Evolutionary conservation across 2,329 filamentous ascomycete genomes (phyloP).

Genomic region (Aspergillus udagawae): DNA sequence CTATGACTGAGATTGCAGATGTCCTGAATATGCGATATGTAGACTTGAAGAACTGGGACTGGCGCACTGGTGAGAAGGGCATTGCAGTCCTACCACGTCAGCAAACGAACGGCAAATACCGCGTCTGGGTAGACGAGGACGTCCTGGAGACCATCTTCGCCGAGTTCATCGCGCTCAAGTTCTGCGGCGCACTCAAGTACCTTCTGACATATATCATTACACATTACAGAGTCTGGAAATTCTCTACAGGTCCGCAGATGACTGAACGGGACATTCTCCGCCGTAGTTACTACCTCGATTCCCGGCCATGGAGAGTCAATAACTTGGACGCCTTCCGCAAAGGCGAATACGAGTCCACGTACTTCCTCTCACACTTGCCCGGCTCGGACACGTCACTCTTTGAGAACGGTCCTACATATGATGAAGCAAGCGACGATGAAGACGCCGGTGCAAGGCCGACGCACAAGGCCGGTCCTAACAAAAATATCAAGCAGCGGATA

Average conservation of each 20-base stretch:
- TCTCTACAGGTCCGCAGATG: slow-evolving; percentile 3
- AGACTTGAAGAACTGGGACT: slow-evolving; percentile 41
- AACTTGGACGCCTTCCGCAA: slow-evolving; percentile 9
- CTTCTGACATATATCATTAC: slow-evolving; percentile 11
- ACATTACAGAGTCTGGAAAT: slow-evolving; percentile 9
- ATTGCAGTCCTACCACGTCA: slow-evolving; percentile 42
- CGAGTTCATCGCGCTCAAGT: slow-evolving; percentile 39
- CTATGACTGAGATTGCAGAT: slow-evolving; percentile 42
- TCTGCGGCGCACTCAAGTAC: slow-evolving; percentile 27
- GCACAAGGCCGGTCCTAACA: not conserved
- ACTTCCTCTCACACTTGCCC: slow-evolving; percentile 36
- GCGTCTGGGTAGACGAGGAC: slow-evolving; percentile 47
- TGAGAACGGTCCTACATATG: slow-evolving; percentile 23
- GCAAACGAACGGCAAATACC: slow-evolving; percentile 44
- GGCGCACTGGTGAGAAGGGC: slow-evolving; percentile 38
- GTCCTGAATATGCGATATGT: slow-evolving; percentile 44
- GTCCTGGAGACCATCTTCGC: slow-evolving; percentile 45
- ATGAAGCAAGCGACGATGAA: slow-evolving; percentile 18
- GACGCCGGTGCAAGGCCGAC: not conserved
- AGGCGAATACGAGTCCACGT: slow-evolving; percentile 22
- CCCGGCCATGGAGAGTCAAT: not conserved
- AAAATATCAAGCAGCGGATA: slow-evolving; percentile 37
- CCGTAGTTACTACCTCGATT: slow-evolving; percentile 22
- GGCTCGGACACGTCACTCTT: slow-evolving; percentile 14
- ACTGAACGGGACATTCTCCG: slow-evolving; percentile 22